Evolutionary conservation across 768 basidiomycete species (phyloP).

Genomic region (Pleurotus citrinopileatus): DNA sequence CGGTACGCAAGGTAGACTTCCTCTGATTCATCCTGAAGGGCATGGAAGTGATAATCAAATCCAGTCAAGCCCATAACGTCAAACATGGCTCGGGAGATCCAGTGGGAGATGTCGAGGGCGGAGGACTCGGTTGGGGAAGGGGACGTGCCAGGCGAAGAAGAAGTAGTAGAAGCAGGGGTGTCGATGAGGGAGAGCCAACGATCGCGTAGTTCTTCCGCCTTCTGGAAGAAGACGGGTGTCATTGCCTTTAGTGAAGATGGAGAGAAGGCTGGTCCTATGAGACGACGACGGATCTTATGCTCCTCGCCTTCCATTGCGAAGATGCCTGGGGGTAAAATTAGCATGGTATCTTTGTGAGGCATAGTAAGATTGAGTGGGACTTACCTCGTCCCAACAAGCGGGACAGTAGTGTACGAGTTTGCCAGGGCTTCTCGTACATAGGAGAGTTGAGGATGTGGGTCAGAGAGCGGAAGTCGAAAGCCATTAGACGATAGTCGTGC

Average conservation of each 20-base stretch:
- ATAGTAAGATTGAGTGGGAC: not conserved
- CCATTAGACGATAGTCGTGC: constrained; percentile 54
- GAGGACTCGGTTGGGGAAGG: constrained; percentile 3
- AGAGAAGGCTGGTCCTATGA: constrained; percentile 51
- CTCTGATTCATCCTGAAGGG: constrained; percentile 46
- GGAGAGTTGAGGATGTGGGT: constrained; percentile 47
- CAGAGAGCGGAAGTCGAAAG: constrained; percentile 47
- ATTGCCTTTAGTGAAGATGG: constrained; percentile 40
- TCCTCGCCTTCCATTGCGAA: constrained; percentile 51
- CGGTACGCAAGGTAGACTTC: constrained; percentile 44
- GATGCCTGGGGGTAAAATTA: constrained; percentile 30
- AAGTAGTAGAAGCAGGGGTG: not conserved
- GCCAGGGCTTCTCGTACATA: constrained; percentile 55
- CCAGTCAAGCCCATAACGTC: constrained; percentile 29
- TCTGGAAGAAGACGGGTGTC: constrained; percentile 46
- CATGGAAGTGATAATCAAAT: constrained; percentile 50
- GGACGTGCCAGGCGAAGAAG: constrained; percentile 9
- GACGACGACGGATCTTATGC: constrained; percentile 43
- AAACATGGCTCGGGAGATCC: constrained; percentile 56
- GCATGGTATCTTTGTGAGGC: not conserved
- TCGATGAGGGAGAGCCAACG: constrained; percentile 36
- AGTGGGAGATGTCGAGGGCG: constrained; percentile 30
- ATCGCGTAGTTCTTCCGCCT: constrained; percentile 47
- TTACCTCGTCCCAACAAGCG: constrained; percentile 48
- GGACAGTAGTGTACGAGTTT: constrained; percentile 45